Base-by-base conservation (phyloP, 345 rosid genomes). In the Brassica cretica region DNA sequence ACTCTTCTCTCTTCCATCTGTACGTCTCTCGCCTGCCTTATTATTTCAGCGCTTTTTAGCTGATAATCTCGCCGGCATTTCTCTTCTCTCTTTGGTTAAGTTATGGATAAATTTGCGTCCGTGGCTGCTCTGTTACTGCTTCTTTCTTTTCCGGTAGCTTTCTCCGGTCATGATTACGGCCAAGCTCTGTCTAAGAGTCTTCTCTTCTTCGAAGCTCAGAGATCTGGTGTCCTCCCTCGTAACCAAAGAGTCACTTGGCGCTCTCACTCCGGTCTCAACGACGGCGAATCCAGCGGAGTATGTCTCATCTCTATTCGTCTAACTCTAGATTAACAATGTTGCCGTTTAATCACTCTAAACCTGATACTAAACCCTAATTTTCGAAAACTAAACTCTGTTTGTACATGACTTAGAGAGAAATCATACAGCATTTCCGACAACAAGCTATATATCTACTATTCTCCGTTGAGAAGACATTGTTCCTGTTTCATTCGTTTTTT, bases 121-220 rank as follows among this genome's bases (percentile, higher is more conserved):
- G 68, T 86, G 76, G 78, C 83, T 78, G 75, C 87, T 79, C 73
- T 90, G 72, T 58, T 91, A 66, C 81, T 90, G 64, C 79, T 91
- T 10, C 82, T 91, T 19, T 87, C 82, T 73, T 73, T 90, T 46
- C 94, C 95, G 0, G 77, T 80, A 33, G 93, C 87, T 66, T 74
- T 83, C 2, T 92, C 93, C 33, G 96, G 92, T 6, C 99, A 96
- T 82, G 97, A 96, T 84, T 96, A 96, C 51, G 88, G 87, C 27
- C 93, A 89, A 78, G 99, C 99, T 77, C 86, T 96, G 8, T 83
- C 88, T 6, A 96, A 96, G 77, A 90, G 99, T 92, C 80, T 93
- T 79, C 89, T 96, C 75, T 96, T 96, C 84, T 96, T 91, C 58
- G 99, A 96, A 85, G 98, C 98, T 78, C 99, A 96, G 81, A 90